Conservation (phyloP, 805 yeast species). For the Wickerhamia fluorescens region DNA sequence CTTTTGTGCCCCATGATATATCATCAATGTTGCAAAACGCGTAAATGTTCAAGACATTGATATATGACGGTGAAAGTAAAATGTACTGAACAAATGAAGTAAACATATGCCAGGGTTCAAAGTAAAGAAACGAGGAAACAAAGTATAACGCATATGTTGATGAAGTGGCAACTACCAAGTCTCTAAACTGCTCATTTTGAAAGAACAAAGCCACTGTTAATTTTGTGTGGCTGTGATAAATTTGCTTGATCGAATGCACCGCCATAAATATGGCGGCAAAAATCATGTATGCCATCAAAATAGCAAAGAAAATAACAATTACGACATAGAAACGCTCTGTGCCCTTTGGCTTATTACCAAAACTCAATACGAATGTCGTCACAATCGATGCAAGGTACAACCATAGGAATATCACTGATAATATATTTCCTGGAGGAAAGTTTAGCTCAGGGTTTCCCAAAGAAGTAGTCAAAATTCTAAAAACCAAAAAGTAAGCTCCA, state of each 20-base stretch:
- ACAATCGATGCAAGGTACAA: constrained; percentile 50
- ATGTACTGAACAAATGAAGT: constrained; percentile 48
- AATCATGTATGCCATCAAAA: constrained; percentile 52
- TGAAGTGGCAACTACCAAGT: constrained; percentile 49
- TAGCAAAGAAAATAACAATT: constrained; percentile 49
- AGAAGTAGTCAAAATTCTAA: constrained; percentile 54
- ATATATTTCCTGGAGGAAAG: constrained; percentile 40
- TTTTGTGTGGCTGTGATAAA: constrained; percentile 27
- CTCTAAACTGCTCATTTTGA: constrained; percentile 37
- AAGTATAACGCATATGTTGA: constrained; percentile 59
- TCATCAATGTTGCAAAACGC: constrained; percentile 70
- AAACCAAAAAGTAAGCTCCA: constrained; percentile 57
- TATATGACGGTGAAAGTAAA: constrained; percentile 45
- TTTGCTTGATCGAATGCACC: constrained; percentile 38
- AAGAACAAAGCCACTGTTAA: constrained; percentile 43
- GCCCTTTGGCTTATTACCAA: constrained; percentile 61
- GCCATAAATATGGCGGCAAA: constrained; percentile 56
- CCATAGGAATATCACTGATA: constrained; percentile 49
- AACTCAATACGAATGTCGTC: constrained; percentile 53
- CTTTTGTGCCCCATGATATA: constrained; percentile 73
- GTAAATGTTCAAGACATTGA: constrained; percentile 54
- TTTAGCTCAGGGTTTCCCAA: constrained; percentile 28
- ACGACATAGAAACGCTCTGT: constrained; percentile 47
- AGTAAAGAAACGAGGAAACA: constrained; percentile 49
- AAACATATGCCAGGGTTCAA: constrained; percentile 63